Conservation (phyloP, 306 rosid genomes). For the Castanospermum australe region DNA sequence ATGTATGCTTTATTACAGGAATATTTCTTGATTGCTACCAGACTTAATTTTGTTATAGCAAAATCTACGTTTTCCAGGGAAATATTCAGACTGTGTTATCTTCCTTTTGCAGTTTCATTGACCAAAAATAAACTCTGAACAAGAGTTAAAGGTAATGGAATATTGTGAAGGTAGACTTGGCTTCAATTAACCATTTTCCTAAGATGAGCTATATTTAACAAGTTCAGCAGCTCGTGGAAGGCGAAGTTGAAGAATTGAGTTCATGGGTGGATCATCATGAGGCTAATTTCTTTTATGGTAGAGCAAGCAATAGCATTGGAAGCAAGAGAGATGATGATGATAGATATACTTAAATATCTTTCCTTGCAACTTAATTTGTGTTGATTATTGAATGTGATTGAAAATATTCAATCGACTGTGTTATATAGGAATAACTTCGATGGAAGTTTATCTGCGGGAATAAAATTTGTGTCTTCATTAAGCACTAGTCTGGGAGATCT, state of each 20-base stretch:
- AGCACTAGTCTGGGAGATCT: conserved; percentile 11
- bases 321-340: conserved; percentile 25
- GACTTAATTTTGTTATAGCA: neutral
- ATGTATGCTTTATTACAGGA: neutral
- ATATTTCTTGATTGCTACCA: neutral
- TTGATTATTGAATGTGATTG: conserved; percentile 28
- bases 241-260: conserved; percentile 14
- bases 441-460: conserved; percentile 25
- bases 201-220: neutral
- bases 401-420: conserved; percentile 16
- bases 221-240: conserved; percentile 11
- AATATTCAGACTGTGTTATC: neutral
- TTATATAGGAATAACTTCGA: conserved; percentile 31
- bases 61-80: neutral
- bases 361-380: conserved; percentile 17
- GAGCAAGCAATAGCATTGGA: conserved; percentile 23
- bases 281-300: neutral
- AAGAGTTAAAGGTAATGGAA: conserved; percentile 15
- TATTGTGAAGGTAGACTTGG: neutral
- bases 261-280: conserved; percentile 4
- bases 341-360: conserved; percentile 20
- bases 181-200: neutral
- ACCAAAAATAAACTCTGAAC: neutral
- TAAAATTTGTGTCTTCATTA: conserved; percentile 24
- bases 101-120: conserved; percentile 20